These are phyloP conservation scores for Phaeophleospora eucalypticola DNA, from an alignment of 2,329 filamentous ascomycete genomes.

Conservation along the genomic window DNA sequence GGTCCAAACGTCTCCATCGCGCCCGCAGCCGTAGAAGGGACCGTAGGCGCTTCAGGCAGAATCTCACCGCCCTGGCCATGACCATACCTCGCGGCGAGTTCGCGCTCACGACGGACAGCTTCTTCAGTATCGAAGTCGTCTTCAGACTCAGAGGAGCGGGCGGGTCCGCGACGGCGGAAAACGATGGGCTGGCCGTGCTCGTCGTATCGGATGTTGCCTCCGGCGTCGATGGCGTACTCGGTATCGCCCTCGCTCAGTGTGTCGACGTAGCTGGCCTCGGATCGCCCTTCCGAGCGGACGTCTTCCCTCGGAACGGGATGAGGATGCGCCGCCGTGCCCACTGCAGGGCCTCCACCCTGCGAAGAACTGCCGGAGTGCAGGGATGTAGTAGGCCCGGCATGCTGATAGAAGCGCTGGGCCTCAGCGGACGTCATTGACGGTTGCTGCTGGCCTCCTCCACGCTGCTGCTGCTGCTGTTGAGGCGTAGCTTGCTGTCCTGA, in stretches of 20 bases:
- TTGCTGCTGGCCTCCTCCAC: not conserved
- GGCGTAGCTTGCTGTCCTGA: constrained; percentile 10
- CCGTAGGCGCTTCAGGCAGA: constrained; percentile 29
- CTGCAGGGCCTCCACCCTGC: constrained; percentile 8
- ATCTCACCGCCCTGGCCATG: constrained; percentile 7
- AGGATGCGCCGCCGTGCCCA: constrained; percentile 34
- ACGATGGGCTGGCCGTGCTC: constrained; percentile 58
- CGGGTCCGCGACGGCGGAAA: constrained; percentile 37
- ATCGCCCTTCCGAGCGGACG: constrained; percentile 22
- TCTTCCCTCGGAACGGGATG: constrained; percentile 21
- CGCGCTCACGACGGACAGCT: constrained; percentile 47
- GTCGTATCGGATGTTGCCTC: constrained; percentile 60
- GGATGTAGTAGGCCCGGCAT: constrained; percentile 35
- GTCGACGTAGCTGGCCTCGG: constrained; percentile 36
- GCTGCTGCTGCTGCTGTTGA: constrained; percentile 6
- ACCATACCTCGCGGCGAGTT: constrained; percentile 46
- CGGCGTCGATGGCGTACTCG: constrained; percentile 64
- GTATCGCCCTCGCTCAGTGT: constrained; percentile 62
- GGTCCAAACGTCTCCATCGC: constrained; percentile 30
- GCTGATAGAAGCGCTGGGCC: constrained; percentile 44
- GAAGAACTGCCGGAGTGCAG: constrained; percentile 28
- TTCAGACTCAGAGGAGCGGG: constrained; percentile 30
- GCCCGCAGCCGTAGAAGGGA: constrained; percentile 30
- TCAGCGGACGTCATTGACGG: constrained; percentile 12
- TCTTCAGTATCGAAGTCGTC: constrained; percentile 55